Evolutionary conservation across 2,329 filamentous ascomycete genomes (phyloP).

Genomic region (Arthroderma uncinatum): DNA sequence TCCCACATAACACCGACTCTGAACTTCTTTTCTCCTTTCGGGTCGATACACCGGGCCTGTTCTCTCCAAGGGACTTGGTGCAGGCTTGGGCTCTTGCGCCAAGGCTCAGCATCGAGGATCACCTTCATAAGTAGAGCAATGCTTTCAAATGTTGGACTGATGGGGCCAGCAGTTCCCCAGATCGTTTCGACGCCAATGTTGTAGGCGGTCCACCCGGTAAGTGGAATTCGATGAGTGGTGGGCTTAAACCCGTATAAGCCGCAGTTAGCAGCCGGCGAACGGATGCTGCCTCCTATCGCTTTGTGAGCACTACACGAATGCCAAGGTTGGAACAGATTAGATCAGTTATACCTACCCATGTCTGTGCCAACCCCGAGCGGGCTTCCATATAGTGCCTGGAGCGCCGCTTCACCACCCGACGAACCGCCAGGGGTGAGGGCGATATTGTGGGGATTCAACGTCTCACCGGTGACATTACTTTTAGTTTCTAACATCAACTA

Average conservation of each 20-base stretch:
- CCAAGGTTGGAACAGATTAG: slow-evolving; percentile 16
- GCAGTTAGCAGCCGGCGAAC: slow-evolving; percentile 45
- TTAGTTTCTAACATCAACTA: slow-evolving; percentile 46
- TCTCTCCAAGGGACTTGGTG: slow-evolving; percentile 30
- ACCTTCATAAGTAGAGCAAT: slow-evolving; percentile 23
- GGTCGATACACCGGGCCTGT: slow-evolving; percentile 15
- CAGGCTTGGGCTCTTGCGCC: slow-evolving; percentile 29
- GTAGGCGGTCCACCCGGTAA: slow-evolving; percentile 33
- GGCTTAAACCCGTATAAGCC: slow-evolving; percentile 34
- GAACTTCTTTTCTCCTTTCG: slow-evolving; percentile 34
- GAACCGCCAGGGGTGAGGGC: slow-evolving; percentile 56
- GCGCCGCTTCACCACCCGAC: slow-evolving; percentile 55
- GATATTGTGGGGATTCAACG: slow-evolving; percentile 51
- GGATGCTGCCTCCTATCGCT: slow-evolving; percentile 38
- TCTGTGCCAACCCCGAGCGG: slow-evolving; percentile 54
- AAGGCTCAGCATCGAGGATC: slow-evolving; percentile 26
- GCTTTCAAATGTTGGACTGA: slow-evolving; percentile 19
- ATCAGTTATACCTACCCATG: slow-evolving; percentile 35
- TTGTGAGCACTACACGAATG: slow-evolving; percentile 23
- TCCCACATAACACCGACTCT: slow-evolving; percentile 51
- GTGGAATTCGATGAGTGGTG: slow-evolving; percentile 38
- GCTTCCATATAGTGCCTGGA: slow-evolving; percentile 49
- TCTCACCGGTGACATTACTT: slow-evolving; percentile 53
- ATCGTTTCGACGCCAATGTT: slow-evolving; percentile 31
- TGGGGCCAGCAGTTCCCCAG: slow-evolving; percentile 34